Evolutionary conservation across 2,329 filamentous ascomycete genomes (phyloP).

Genomic region (Aureobasidium sp.): DNA sequence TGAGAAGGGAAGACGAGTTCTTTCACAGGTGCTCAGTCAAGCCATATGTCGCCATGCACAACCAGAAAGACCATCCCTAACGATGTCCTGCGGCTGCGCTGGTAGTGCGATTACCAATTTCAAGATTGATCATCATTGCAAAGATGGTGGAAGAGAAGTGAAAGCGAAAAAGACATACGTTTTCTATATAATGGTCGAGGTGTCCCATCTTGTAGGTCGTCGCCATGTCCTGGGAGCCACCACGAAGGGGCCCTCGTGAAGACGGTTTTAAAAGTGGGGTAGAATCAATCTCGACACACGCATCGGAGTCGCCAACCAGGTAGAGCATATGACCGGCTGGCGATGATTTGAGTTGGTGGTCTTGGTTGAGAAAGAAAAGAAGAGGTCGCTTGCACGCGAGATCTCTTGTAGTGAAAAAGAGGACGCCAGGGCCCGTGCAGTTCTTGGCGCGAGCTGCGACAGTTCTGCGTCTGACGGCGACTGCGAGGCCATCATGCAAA

Average conservation of each 20-base stretch:
- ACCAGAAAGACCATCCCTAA: constrained; percentile 36
- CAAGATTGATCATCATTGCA: constrained; percentile 27
- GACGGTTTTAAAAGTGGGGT: constrained; percentile 74
- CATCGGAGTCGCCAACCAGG: constrained; percentile 65
- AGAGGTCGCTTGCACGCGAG: constrained; percentile 25
- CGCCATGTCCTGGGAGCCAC: constrained; percentile 59
- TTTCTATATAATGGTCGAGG: constrained; percentile 20
- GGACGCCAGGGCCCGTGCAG: constrained; percentile 6
- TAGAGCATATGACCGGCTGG: constrained; percentile 49
- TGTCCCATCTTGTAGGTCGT: constrained; percentile 63
- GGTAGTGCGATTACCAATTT: constrained; percentile 44
- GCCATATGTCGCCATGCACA: constrained; percentile 45
- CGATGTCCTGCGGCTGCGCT: constrained; percentile 40
- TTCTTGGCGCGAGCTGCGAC: constrained; percentile 13
- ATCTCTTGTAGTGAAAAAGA: constrained; percentile 17
- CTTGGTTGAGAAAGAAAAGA: constrained; percentile 43
- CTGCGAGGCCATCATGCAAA: constrained; percentile 3
- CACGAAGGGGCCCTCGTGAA: constrained; percentile 59
- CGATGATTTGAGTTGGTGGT: constrained; percentile 72
- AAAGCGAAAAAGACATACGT: neutral
- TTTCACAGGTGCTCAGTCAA: constrained; percentile 19
- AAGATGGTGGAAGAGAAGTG: neutral
- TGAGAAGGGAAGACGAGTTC: neutral
- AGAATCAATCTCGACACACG: constrained; percentile 60
- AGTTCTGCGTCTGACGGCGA: constrained; percentile 11